Evolutionary conservation across 2,329 filamentous ascomycete genomes (phyloP).

Genomic region (Pochonia chlamydosporia): DNA sequence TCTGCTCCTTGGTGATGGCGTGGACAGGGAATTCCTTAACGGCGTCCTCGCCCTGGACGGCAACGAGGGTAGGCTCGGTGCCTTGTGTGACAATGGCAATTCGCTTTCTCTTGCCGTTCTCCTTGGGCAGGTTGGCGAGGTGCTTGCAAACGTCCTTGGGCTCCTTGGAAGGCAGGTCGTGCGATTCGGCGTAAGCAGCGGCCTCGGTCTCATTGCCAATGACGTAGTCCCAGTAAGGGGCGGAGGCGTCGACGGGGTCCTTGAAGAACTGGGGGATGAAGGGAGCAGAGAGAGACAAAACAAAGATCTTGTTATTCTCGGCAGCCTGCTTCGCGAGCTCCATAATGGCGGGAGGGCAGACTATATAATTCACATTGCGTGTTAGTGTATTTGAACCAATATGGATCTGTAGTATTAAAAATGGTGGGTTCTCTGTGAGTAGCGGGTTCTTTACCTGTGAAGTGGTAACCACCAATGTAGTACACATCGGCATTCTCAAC

Average conservation of each 20-base stretch:
- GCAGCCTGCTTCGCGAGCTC: slow-evolving; percentile 89
- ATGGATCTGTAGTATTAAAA: too few relatives aligned
- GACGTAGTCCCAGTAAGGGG: slow-evolving; percentile 91
- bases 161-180: slow-evolving; percentile 68
- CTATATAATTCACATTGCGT: slow-evolving; percentile 28
- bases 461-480: slow-evolving; percentile 95
- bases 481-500: slow-evolving; percentile 83
- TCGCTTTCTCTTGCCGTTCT: slow-evolving; percentile 77
- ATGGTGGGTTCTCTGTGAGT: background rate
- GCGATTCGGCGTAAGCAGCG: slow-evolving; percentile 76
- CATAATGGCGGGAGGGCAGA: slow-evolving; percentile 85
- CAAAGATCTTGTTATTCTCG: slow-evolving; percentile 81
- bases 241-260: slow-evolving; percentile 78
- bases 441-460: slow-evolving; percentile 53
- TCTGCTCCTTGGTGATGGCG: slow-evolving; percentile 68
- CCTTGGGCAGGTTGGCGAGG: slow-evolving; percentile 86
- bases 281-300: slow-evolving; percentile 87
- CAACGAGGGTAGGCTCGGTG: slow-evolving; percentile 83
- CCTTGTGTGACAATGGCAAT: slow-evolving; percentile 93
- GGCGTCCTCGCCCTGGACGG: slow-evolving; percentile 62
- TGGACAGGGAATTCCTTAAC: slow-evolving; percentile 78
- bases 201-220: slow-evolving; percentile 98
- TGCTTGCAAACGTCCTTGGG: slow-evolving; percentile 79
- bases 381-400: background rate
- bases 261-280: slow-evolving; percentile 99